Base-by-base conservation (phyloP, 2,329 filamentous ascomycete species). In the Davidsoniella eucalypti region DNA sequence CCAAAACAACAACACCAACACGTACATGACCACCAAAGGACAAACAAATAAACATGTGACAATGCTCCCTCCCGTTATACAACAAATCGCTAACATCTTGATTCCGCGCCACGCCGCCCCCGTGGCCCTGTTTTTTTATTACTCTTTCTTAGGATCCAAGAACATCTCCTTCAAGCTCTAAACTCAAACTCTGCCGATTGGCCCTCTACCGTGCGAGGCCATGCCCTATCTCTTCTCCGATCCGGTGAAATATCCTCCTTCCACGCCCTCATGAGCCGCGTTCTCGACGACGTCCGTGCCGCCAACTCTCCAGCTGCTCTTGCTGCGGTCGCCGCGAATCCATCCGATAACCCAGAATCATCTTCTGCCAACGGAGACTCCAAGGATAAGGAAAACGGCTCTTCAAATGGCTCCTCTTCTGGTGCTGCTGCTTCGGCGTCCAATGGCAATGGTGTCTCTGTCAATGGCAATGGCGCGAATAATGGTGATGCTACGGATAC, bases 281-380 rank as follows among this genome's bases (percentile, higher is more conserved):
- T 82, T 17, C 66, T 82, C 57, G 73, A 79, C 52, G 78, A 82
- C 60, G 71, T 82, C 50, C 71, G 72, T 44, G 67, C 69, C 52
- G 72, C 75, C 54, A 71, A 68, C 29, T 55, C 60, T 8, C 45
- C 52, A 41, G 56, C 45, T 5, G 21, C 45, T 1, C 49, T 49
- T 7, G 40, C 49, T 2, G 40, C 46, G 17, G 21, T 37, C 18
- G 29, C 43, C 8, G 18, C 17, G 4, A 16, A 38, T 12, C 8
- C 10, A 26, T n/a, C 55, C 58, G 4, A 21, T 26, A 57, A 61
- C 38, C 55, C 63, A 12, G 55, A 58, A 33, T 55, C 59, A 25
- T 39, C 56, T 33, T 55, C 60, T 7, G 55, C 59, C 5, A 56
- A 44, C 17, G 43, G 29, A 17, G 36, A 33, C 16, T 54, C 39